Percentiles rank a stretch among this genome's conserved stretches.
Evolutionary conservation across 177 flowering plant species (phyloP).

Genomic region (Vitis hybrid): DNA sequence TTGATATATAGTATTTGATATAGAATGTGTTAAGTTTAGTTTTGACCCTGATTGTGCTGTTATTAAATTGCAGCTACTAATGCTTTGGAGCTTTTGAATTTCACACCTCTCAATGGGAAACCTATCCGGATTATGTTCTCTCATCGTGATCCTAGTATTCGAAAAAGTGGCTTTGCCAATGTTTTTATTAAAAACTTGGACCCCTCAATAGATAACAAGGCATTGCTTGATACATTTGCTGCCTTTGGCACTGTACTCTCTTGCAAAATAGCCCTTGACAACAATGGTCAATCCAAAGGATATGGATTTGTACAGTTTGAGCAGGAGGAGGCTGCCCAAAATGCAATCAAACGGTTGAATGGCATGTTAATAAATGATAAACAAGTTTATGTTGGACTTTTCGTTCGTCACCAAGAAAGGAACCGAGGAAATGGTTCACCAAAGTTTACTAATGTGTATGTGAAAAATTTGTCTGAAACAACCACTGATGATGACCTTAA

Average conservation of each 20-base stretch:
- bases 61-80: slow-evolving; percentile 42
- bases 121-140: slow-evolving; percentile 66
- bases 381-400: slow-evolving; percentile 54
- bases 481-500: slow-evolving; percentile 46
- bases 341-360: slow-evolving; percentile 50
- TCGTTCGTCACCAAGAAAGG: slow-evolving; percentile 55
- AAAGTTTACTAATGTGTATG: slow-evolving; percentile 57
- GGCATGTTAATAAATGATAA: slow-evolving; percentile 63
- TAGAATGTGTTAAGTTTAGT: not conserved
- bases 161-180: slow-evolving; percentile 62
- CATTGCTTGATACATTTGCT: slow-evolving; percentile 52
- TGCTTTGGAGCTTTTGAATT: slow-evolving; percentile 52
- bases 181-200: slow-evolving; percentile 73
- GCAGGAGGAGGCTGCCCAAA: slow-evolving; percentile 44
- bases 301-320: slow-evolving; percentile 75
- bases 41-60: not conserved
- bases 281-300: slow-evolving; percentile 53
- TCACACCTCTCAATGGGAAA: slow-evolving; percentile 53
- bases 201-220: slow-evolving; percentile 53
- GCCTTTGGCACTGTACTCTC: slow-evolving; percentile 61
- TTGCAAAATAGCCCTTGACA: slow-evolving; percentile 61
- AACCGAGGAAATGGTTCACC: slow-evolving; percentile 26
- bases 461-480: slow-evolving; percentile 51
- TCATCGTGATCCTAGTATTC: slow-evolving; percentile 57
- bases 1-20: not conserved